Evolutionary conservation across 768 basidiomycete genomes (phyloP).

Genomic region (Piloderma croceum): DNA sequence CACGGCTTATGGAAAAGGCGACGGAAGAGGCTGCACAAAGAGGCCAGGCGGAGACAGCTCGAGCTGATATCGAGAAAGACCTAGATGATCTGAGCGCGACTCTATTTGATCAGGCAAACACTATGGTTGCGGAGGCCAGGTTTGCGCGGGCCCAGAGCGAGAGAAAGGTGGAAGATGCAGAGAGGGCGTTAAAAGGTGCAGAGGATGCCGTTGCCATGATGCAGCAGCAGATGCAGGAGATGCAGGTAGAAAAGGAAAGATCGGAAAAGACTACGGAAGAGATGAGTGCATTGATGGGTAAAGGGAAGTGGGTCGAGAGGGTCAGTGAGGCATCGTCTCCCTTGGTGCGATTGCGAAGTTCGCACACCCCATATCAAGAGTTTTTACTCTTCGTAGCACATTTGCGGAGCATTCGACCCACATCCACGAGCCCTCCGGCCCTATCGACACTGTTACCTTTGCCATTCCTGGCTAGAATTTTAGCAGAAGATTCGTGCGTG

Average conservation of each 20-base stretch:
- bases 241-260: conserved; percentile 62
- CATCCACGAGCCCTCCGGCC: conserved; percentile 53
- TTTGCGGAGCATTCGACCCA: conserved; percentile 62
- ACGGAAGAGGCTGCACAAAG: conserved; percentile 90
- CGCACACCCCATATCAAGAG: conserved; percentile 75
- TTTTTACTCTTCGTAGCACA: conserved; percentile 75
- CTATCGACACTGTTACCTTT: conserved; percentile 71
- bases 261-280: conserved; percentile 49
- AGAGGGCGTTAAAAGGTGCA: conserved; percentile 71
- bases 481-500: conserved; percentile 77
- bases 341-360: conserved; percentile 49
- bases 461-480: conserved; percentile 71
- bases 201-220: conserved; percentile 82
- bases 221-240: conserved; percentile 77
- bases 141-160: conserved; percentile 60
- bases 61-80: conserved; percentile 83
- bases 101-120: conserved; percentile 90
- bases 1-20: conserved; percentile 89
- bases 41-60: conserved; percentile 84
- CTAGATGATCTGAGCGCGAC: conserved; percentile 89
- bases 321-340: conserved; percentile 21
- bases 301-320: conserved; percentile 61
- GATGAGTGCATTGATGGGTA: conserved; percentile 50
- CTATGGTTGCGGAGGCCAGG: conserved; percentile 95
- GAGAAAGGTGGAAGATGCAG: conserved; percentile 69